Evolutionary conservation across 2,329 filamentous ascomycete species (phyloP), one percentile per base, ranked within the genome.

Genomic region (Karstenula rhodostoma): DNA sequence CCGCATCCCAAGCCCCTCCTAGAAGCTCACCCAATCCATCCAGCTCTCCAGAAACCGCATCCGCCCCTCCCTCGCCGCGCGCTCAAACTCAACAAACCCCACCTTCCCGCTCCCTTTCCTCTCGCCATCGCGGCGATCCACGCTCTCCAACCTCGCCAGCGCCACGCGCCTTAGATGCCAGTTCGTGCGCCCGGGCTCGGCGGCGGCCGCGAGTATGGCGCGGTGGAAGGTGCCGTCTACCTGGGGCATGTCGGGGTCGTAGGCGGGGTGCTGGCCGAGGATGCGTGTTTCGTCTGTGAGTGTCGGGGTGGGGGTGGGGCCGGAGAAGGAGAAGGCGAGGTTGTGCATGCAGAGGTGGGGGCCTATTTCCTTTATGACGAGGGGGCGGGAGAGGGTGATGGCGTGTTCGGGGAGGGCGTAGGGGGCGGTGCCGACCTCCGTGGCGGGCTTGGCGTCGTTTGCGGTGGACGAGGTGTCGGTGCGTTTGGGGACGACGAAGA

Each of bases 1-100:
- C n/a, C n/a, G n/a, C n/a, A n/a, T n/a, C 44, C 25, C 23, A 13
- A 1, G 25, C n/a, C 6, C 22, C 29, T 19, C 13, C 51, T 58
- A 62, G 22, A 73, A 89, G 86, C 74, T 83, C 83, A 69, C 86
- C 86, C 84, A 87, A 84, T 97, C 94, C 77, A 97, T 92, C 94
- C 94, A 98, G 70, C 88, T 92, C 61, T 92, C 92, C 49, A 97
- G 83, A 77, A 97, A 94, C 67, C 92, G 83, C 56, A 89, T 81
- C 72, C 88, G 87, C 29, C 82, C 80, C 25, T 87, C 63, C 48
- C 88, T 85, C 80, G 95, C 92, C 52, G 90, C 89, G 42, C 82
- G 81, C 70, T 92, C 89, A 77, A 98, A 96, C 77, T 98, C 95
- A 0, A 86, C 84, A 66, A 89, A 94, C 72, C 80, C 91, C 50